Base-by-base conservation (phyloP, 1,284 basidiomycete species). In the Ustilago bromivora region DNA sequence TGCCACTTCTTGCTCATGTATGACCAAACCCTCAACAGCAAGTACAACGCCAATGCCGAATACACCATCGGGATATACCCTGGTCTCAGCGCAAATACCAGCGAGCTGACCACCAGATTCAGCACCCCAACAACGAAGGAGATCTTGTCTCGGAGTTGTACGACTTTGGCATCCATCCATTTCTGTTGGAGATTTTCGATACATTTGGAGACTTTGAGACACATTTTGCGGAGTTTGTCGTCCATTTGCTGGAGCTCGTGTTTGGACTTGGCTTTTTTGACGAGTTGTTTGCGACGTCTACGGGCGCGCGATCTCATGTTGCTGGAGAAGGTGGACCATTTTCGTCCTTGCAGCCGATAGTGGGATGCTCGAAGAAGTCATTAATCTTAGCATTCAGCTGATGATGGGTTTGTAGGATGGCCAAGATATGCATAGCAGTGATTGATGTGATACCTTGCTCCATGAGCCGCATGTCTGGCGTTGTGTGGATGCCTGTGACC, bases 51-150 rank as follows among this genome's bases (percentile, higher is more conserved):
- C 82, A 93, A 92, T 0, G 92, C 81, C 0, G 94, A 94, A 86
- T 94, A 95, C 12, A 90, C 88, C 19, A 93, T 88, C 75, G 93
- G 93, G 31, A 94, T 88, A 23, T 40, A 65, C 90, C 95, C 89
- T 7, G 95, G 95, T 34, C 91, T 90, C 81, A 93, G 88, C 36
- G 92, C 93, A 84, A 94, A 94, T 75, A 96, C 87, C 31, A 97
- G 89, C 8, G 94, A 92, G 17, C 71, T 74, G 49, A 74, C 63
- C 38, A 78, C 76, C 17, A 78, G 56, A 32, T 78, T 78, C 51
- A 66, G 92, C 46, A 98, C 95, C 34, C 94, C 93, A 76, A 94
- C 90, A 87, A 96, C 93, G 88, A 98, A 98, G 0, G 93, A 93
- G 70, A 93, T 31, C 67, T 80, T 79, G 57, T 82, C 76, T 19